Evolutionary conservation across 768 basidiomycete genomes (phyloP), one percentile per base, ranked within the genome.

Genomic region (Mycena pura): DNA sequence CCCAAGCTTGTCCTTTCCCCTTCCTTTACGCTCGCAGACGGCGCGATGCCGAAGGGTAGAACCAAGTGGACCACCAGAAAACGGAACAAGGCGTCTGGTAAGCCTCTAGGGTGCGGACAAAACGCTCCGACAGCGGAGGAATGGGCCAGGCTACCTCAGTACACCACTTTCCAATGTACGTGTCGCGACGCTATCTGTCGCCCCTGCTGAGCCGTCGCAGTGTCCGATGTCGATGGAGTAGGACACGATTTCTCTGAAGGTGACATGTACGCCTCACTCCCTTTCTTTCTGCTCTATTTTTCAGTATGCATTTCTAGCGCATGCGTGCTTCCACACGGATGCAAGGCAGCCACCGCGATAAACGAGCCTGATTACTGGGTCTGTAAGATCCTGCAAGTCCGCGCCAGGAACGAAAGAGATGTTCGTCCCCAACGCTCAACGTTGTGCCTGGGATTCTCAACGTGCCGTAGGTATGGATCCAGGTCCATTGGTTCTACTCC

Each of bases 401-500:
- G 62, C 6, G 62, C 62, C 1, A 43, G 25, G 1, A 36, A 11
- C 6, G 46, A 36, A 1, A 25, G 19, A 5, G 29, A 62, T n/a
- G 64, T 66, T 2, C 14, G 60, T 58, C 38, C 31, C 1, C 7
- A n/a, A 10, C 17, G 6, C 34, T 40, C 21, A 9, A 21, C 2
- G 27, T 10, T 14, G 21, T 1, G 6, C 32, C 29, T 6, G 19
- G 6, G 1, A 17, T 25, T 28, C 6, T 21, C 28, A 50, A 36
- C 40, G 15, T 46, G 17, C n/a, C 17, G 4, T 22, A 88, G 81
- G 86, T 87, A 0, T 87, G 84, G 84, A 77, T 74, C 0, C 69
- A 63, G 10, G 78, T 88, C 0, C 78, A 82, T 46, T 89, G 87
- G 87, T 86, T 74, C 46, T 89, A 84, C 70, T 77, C 80, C 1